phyloP scores from a whole-genome alignment of 192 early-diverging fungal genomes.

The Jimgerdemannia flammicorona region DNA sequence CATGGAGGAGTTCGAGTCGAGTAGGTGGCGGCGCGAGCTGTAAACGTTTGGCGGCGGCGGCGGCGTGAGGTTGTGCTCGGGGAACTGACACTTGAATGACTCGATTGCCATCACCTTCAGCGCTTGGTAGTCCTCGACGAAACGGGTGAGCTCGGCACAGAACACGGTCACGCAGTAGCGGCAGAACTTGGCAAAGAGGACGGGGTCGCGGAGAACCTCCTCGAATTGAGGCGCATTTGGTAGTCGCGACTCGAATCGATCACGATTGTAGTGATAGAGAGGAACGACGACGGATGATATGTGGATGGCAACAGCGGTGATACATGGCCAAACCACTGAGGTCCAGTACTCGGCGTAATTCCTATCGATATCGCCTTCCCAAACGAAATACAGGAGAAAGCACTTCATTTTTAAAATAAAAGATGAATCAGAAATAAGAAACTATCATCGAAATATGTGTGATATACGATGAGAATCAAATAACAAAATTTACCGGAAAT shows the following conservation, averaged over 20 bases:
- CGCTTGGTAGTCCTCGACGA: not conserved
- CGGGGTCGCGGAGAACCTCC: not conserved
- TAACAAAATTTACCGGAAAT: not conserved
- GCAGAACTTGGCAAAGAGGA: not conserved
- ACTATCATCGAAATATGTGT: too few species aligned
- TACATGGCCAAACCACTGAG: not conserved
- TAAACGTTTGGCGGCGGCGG: too few species aligned
- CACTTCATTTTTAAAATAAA: not conserved
- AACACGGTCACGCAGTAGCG: not conserved
- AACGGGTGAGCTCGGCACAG: not conserved
- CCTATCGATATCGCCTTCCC: not conserved
- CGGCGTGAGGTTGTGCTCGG: not conserved
- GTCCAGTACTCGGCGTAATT: not conserved
- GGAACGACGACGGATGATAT: not conserved
- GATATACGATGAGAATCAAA: too few species aligned
- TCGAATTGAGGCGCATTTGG: not conserved
- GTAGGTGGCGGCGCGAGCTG: not conserved
- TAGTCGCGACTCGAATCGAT: not conserved
- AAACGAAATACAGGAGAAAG: not conserved
- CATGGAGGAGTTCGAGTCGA: not conserved
- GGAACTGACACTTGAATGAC: not conserved
- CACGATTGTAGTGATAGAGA: not conserved
- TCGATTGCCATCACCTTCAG: not conserved
- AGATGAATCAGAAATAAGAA: not conserved
- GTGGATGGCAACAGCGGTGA: not conserved